phyloP scores from a whole-genome alignment of 2,329 filamentous ascomycete genomes.

The Pseudonectria buxi region DNA sequence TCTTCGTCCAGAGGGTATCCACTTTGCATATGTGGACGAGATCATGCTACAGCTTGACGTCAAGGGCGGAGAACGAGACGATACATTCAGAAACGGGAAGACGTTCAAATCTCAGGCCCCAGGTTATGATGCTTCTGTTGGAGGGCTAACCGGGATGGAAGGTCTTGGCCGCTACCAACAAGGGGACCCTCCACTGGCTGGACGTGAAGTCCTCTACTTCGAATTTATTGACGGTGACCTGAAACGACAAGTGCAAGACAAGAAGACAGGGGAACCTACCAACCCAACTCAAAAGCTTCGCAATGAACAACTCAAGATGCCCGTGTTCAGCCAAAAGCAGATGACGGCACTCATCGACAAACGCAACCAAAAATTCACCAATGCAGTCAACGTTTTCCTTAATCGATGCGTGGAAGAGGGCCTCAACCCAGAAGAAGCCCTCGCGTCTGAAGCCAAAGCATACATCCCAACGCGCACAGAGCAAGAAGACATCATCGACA shows the following conservation, averaged over 20 bases:
- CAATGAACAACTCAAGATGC: conserved; percentile 81
- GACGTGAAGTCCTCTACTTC: conserved; percentile 72
- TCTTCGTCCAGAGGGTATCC: conserved; percentile 69
- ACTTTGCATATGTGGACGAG: conserved; percentile 83
- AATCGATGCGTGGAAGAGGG: conserved; percentile 61
- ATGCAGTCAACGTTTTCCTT: conserved; percentile 70
- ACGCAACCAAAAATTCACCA: conserved; percentile 74
- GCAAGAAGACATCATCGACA: conserved; percentile 22
- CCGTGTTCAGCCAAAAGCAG: conserved; percentile 86
- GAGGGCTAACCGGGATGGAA: conserved; percentile 46
- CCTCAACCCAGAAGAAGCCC: conserved; percentile 58
- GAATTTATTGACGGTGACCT: conserved; percentile 90
- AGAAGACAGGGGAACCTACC: conserved; percentile 65
- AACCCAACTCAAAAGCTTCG: conserved; percentile 61
- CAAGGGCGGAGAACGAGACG: conserved; percentile 59
- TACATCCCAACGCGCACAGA: conserved; percentile 57
- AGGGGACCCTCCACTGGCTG: conserved; percentile 18
- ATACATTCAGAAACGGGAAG: conserved; percentile 46
- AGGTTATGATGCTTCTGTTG: conserved; percentile 50
- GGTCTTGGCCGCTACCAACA: conserved; percentile 26
- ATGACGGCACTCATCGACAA: conserved; percentile 86
- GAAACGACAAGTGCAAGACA: conserved; percentile 67
- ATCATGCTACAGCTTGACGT: conserved; percentile 74
- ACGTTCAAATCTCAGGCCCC: conserved; percentile 44
- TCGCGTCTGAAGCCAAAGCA: conserved; percentile 51